phyloP scores from a whole-genome alignment of 1,284 basidiomycete species.

The Bondarzewia mesenterica region DNA sequence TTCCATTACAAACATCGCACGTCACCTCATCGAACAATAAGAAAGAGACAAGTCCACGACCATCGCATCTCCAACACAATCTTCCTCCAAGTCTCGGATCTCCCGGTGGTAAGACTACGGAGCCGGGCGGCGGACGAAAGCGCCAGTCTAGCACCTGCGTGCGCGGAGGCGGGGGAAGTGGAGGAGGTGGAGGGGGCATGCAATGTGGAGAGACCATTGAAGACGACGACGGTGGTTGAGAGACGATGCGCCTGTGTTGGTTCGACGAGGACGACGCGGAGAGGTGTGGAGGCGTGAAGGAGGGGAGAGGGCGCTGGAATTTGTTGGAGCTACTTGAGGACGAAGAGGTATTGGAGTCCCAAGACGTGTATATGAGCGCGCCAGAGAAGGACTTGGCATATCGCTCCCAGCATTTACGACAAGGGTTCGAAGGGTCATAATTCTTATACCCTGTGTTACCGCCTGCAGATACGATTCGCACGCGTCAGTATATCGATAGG shows the following conservation, averaged over 20 bases:
- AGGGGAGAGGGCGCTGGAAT: slow-evolving; percentile 15
- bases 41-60: slow-evolving; percentile 43
- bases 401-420: slow-evolving; percentile 62
- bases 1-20: slow-evolving; percentile 46
- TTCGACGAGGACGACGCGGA: not conserved
- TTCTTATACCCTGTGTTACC: slow-evolving; percentile 66
- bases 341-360: slow-evolving; percentile 18
- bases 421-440: slow-evolving; percentile 56
- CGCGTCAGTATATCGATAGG: not conserved
- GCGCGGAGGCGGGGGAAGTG: not conserved
- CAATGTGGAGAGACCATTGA: not conserved
- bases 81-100: slow-evolving; percentile 65
- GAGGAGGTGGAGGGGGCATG: not conserved
- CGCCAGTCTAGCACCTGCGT: slow-evolving; percentile 2
- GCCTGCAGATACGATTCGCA: slow-evolving; percentile 31
- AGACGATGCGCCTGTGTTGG: not conserved
- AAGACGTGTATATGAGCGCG: slow-evolving; percentile 48
- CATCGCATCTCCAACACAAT: slow-evolving; percentile 57
- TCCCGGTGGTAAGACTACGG: slow-evolving; percentile 48
- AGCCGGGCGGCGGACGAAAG: slow-evolving; percentile 26
- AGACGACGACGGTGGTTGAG: not conserved
- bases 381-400: slow-evolving; percentile 52
- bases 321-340: slow-evolving; percentile 13
- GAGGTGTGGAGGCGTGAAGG: slow-evolving; percentile 8
- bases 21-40: slow-evolving; percentile 47